phyloP scores from a whole-genome alignment of 2,329 filamentous ascomycete genomes.

The Botrytis medusae region DNA sequence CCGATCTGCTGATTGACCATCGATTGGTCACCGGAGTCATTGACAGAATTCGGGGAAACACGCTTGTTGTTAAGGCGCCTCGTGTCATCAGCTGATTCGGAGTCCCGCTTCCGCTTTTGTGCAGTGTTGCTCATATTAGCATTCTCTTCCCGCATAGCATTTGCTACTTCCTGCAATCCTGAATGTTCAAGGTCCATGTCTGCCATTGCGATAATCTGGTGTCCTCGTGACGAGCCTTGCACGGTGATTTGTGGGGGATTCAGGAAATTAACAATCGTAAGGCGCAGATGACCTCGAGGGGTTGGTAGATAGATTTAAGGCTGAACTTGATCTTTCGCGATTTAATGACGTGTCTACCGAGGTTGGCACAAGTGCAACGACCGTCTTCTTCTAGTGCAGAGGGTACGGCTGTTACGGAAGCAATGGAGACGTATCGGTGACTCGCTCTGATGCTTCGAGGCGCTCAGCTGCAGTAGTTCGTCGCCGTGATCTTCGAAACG shows the following conservation, averaged over 20 bases:
- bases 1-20: conserved; percentile 33
- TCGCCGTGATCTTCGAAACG: conserved; percentile 34
- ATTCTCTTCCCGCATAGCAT: conserved; percentile 40
- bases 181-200: conserved; percentile 41
- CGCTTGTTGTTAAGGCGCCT: conserved; percentile 40
- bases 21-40: conserved; percentile 31
- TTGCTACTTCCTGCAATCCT: conserved; percentile 41
- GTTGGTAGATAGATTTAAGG: conserved; percentile 38
- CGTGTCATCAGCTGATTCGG: conserved; percentile 40
- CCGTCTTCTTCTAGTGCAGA: conserved; percentile 20
- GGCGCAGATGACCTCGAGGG: conserved; percentile 40
- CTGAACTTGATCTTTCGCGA: conserved; percentile 34
- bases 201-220: conserved; percentile 35
- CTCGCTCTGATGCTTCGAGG: conserved; percentile 37
- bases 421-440: conserved; percentile 27
- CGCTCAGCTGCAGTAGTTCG: conserved; percentile 40
- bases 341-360: conserved; percentile 40
- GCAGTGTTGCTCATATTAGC: conserved; percentile 27
- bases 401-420: conserved; percentile 33
- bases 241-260: conserved; percentile 36
- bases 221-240: conserved; percentile 32
- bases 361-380: conserved; percentile 38
- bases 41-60: conserved; percentile 37
- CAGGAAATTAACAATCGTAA: conserved; percentile 23
- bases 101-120: conserved; percentile 41